A percentile compares a stretch with the other conserved stretches of the same genome.
Evolutionary conservation across 2,329 filamentous ascomycete species (phyloP).

Genomic region (Hypoxylon sp.): DNA sequence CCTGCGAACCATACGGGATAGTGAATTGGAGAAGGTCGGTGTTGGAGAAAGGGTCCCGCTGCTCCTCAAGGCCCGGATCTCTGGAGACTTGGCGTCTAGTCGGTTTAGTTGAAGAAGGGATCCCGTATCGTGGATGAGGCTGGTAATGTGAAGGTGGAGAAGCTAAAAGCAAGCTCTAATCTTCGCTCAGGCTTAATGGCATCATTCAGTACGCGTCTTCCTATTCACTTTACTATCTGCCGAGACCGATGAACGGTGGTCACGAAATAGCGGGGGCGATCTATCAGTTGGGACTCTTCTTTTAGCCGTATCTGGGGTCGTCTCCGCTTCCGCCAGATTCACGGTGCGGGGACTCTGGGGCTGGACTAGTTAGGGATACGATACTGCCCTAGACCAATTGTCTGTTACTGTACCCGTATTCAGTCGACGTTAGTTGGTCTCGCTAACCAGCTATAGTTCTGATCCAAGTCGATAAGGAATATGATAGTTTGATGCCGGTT

Average conservation of each 20-base stretch:
- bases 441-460: conserved; percentile 6
- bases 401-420: neutral
- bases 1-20: conserved; percentile 13
- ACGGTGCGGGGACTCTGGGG: conserved; percentile 37
- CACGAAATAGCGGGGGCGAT: conserved; percentile 15
- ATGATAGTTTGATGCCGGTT: conserved; percentile 22
- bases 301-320: conserved; percentile 40
- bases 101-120: conserved; percentile 9
- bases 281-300: conserved; percentile 15
- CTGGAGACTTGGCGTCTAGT: conserved; percentile 2
- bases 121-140: conserved; percentile 6
- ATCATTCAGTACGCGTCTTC: conserved; percentile 4
- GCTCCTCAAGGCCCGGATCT: conserved; percentile 5
- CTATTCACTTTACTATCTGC: conserved; percentile 30
- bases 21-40: conserved; percentile 40
- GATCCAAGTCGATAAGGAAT: conserved; percentile 1
- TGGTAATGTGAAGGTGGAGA: neutral
- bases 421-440: conserved; percentile 5
- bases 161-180: neutral
- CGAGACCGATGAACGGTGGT: conserved; percentile 22
- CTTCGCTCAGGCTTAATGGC: neutral
- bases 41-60: conserved; percentile 29
- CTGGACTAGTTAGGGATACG: conserved; percentile 1
- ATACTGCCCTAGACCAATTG: conserved; percentile 6
- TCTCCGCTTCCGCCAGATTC: conserved; percentile 24